Evolutionary conservation across 139 green algal genomes (phyloP), one percentile per base, ranked within the genome.

Genomic region (Tetraselmis chui): DNA sequence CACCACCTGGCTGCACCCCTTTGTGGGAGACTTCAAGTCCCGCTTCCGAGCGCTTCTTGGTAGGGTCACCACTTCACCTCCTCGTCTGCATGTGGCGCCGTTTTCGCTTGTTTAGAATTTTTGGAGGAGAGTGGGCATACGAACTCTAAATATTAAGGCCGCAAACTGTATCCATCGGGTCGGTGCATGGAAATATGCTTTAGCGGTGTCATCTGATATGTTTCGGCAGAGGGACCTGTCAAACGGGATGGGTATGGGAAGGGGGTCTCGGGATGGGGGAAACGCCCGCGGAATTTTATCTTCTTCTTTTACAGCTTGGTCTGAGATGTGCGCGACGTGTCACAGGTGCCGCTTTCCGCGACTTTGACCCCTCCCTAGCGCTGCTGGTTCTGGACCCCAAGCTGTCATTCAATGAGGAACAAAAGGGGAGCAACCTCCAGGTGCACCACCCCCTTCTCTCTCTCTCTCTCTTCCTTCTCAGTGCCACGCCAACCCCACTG

Each of bases 381-480:
- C 91, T 98, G 1, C 88, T 86, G 2, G 84, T 98, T 25, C 84
- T 98, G 32, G 90, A 95, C 83, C 95, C 95, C 2, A 92, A 94
- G 87, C 90, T 98, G 1, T 88, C 77, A 2, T 98, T 92, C 81
- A 83, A 75, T 18, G 94, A 98, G 29, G 85, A 82, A 28, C 81
- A 86, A 75, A 5, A 18, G 11, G 45, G 18, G 45, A 67, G 45
- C 45, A 18, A 5, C 23, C 45, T 67, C 11, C 45, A 67, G 45
- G 45, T 67, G 45, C 45, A 5, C 45, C 45, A 5, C 45, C 45
- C 45, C 45, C 45, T 18, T 18, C 45, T 18, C 45, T 67, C 45
- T 18, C 45, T 67, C n/a, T 32, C 28, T 77, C 74, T 2, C 45
- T 67, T 18, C 45, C n/a, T n/a, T n/a, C n/a, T n/a, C n/a, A n/a